Evolutionary conservation across 306 rosid species (phyloP), one percentile per base, ranked within the genome.

Genomic region (Ormosia semicastrata): DNA sequence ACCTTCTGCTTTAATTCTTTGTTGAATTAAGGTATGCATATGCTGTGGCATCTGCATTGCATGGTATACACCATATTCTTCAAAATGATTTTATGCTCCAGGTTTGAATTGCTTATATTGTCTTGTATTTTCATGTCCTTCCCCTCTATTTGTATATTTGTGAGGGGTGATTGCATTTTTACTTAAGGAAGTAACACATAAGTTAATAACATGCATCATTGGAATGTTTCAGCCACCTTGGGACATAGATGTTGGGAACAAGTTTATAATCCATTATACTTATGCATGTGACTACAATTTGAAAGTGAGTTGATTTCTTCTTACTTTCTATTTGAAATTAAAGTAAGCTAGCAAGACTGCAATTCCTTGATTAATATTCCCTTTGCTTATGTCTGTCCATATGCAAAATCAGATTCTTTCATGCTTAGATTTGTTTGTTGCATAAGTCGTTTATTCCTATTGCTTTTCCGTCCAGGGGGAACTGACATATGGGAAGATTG

Each of bases 11-110:
- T 47, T 80, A 34, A 70, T 86, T 81, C 75, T 84, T 30, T 80
- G 75, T 81, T 71, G 81, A 73, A 49, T 76, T 15, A 73, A 94
- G 98, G 98, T 94, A 94, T 84, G 98, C 96, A 39, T 94, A 94
- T 86, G 97, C 94, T 44, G 94, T 94, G 65, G 97, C 98, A 84
- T 91, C 98, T 73, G 97, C 98, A 33, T 90, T 94, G 90, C 97
- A 92, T 78, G 93, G 95, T 12, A 92, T 94, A 49, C 88, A 84
- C 33, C 98, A 94, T 83, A 78, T 53, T 82, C 97, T 94, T 56
- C 89, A 56, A 60, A 86, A 92, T 79, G 98, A 92, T 77, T 94
- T 94, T 67, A 94, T 94, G 97, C 80, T 91, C 66, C 97, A 94
- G 98, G 98, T 94, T 78, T 78, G 82, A 57, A 74, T 78, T 49